These are phyloP conservation scores for Ceratopteris richardii DNA, from an alignment of 75 land plant genomes.

Conservation along the genomic window DNA sequence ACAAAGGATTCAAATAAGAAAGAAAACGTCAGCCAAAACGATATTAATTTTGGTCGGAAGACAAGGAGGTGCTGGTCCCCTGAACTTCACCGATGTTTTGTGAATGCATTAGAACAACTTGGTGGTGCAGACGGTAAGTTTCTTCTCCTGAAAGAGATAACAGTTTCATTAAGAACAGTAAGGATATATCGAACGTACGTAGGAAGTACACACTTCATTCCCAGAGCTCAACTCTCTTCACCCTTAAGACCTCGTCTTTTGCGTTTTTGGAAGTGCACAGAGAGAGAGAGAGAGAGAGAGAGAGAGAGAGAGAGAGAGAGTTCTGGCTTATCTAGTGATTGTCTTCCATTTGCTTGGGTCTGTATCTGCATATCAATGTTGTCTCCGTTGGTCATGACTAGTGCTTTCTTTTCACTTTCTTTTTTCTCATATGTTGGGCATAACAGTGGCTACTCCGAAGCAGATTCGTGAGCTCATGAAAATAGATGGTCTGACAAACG, in stretches of 20 bases:
- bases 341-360: too few species aligned
- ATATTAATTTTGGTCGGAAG: constrained; percentile 41
- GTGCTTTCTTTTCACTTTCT: background rate
- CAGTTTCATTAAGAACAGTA: too few species aligned
- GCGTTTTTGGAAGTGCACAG: too few species aligned
- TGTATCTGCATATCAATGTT: too few species aligned
- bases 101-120: constrained; percentile 87
- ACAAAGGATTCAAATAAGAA: background rate
- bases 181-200: too few species aligned
- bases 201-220: too few species aligned
- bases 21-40: background rate
- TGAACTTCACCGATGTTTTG: constrained; percentile 86
- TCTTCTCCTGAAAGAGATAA: background rate
- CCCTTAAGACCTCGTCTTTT: too few species aligned
- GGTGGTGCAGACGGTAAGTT: constrained; percentile 89
- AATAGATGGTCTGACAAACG: constrained; percentile 89
- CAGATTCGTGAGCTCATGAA: constrained; percentile 90
- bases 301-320: too few species aligned
- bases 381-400: background rate
- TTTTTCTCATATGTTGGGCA: background rate
- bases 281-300: too few species aligned
- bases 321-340: too few species aligned
- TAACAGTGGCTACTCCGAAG: constrained; percentile 80
- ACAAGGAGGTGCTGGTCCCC: constrained; percentile 96
- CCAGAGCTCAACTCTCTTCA: too few species aligned